These are phyloP conservation scores for Blastobotrys peoriensis DNA, from an alignment of 805 yeast species.

Conservation along the genomic window DNA sequence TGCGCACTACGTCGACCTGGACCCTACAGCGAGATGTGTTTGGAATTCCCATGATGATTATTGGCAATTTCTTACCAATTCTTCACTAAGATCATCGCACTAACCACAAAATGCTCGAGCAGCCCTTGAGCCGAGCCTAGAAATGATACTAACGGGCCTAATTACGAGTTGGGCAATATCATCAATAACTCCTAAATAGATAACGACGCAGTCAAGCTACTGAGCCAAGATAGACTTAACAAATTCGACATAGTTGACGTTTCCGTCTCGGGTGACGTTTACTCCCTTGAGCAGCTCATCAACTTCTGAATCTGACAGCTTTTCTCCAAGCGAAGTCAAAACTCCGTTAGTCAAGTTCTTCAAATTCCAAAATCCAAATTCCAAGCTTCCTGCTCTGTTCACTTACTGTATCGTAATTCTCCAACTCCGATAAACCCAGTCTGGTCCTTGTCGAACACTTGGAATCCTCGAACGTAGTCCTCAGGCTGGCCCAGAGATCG, in stretches of 20 bases:
- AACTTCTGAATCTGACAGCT: constrained; percentile 82
- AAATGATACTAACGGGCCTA: background rate
- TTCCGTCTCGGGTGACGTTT: constrained; percentile 86
- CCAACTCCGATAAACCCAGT: constrained; percentile 98
- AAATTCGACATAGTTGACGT: constrained; percentile 87
- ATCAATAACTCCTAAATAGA: background rate
- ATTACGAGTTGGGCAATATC: background rate
- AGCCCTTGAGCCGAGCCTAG: too few relatives aligned
- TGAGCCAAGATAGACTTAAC: constrained; percentile 91
- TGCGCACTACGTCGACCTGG: constrained; percentile 83
- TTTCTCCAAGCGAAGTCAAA: constrained; percentile 93
- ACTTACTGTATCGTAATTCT: constrained; percentile 71
- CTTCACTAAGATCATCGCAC: constrained; percentile 18
- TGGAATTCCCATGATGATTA: constrained; percentile 95
- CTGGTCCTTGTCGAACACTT: constrained; percentile 92
- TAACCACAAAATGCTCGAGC: background rate
- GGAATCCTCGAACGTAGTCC: constrained; percentile 93
- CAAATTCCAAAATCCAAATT: background rate
- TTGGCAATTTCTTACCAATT: constrained; percentile 88
- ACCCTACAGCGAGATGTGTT: constrained; percentile 91
- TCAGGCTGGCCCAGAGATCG: constrained; percentile 82
- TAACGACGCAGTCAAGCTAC: constrained; percentile 31
- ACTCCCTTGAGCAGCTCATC: constrained; percentile 96
- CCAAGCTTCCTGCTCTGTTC: background rate
- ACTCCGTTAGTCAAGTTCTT: constrained; percentile 27